Evolutionary conservation across 768 basidiomycete genomes (phyloP).

Genomic region (Mycena galopus): DNA sequence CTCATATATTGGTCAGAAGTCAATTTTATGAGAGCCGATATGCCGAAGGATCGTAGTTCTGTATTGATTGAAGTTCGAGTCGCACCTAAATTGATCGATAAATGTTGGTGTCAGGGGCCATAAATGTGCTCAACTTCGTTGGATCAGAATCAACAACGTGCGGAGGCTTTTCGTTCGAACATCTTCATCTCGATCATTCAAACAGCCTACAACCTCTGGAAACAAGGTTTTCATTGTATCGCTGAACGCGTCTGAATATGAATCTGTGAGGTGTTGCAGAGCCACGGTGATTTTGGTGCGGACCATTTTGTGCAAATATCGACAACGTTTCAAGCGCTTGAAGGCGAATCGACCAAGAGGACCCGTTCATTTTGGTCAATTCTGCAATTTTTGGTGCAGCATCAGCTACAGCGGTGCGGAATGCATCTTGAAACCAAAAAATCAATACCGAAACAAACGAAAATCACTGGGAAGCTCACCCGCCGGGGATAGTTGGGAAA

Average conservation of each 20-base stretch:
- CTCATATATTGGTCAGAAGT: not conserved
- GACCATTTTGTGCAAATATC: slow-evolving; percentile 14
- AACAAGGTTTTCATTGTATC: slow-evolving; percentile 10
- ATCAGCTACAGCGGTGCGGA: not conserved
- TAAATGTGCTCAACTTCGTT: not conserved
- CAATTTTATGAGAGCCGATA: not conserved
- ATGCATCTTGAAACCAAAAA: not conserved
- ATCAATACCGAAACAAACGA: not conserved
- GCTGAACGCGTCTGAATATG: not conserved
- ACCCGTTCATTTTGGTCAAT: not conserved
- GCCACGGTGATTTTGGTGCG: not conserved
- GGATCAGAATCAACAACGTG: not conserved
- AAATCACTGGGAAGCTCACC: not conserved
- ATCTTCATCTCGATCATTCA: slow-evolving; percentile 1
- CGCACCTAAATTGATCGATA: not conserved
- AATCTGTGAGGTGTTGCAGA: not conserved
- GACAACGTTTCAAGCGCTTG: not conserved
- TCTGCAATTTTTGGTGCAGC: not conserved
- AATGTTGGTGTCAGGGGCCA: not conserved
- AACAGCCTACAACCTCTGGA: not conserved
- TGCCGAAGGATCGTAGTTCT: not conserved
- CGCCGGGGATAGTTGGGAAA: too few relatives aligned
- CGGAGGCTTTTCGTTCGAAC: not conserved
- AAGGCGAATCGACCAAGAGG: not conserved
- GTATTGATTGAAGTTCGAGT: not conserved